Conservation (phyloP, 2,329 filamentous ascomycete species). For the Macrophomina pseudophaseolina region DNA sequence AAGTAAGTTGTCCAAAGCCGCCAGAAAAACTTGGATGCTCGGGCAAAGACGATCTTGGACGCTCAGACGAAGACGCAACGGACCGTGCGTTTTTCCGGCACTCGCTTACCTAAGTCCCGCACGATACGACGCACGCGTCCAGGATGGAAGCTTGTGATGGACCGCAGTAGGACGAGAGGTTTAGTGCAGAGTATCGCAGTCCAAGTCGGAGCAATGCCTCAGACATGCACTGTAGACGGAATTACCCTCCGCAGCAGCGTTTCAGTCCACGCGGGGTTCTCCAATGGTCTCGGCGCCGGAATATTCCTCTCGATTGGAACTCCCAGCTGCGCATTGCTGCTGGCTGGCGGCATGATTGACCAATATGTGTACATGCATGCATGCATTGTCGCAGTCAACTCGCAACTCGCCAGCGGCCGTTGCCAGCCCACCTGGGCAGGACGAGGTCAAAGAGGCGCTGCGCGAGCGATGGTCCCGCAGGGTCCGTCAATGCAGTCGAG, state of each 20-base stretch:
- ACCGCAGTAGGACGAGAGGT: not conserved
- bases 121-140: not conserved
- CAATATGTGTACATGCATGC: not conserved
- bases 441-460: slow-evolving; percentile 15
- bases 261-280: not conserved
- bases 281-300: too few relatives aligned
- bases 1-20: slow-evolving; percentile 7
- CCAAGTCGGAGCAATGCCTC: not conserved
- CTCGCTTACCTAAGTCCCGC: slow-evolving; percentile 9
- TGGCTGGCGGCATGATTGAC: slow-evolving; percentile 17
- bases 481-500: slow-evolving; percentile 9
- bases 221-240: not conserved
- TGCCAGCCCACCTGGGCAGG: not conserved
- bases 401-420: not conserved
- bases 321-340: slow-evolving; percentile 1
- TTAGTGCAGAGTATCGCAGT: not conserved
- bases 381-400: slow-evolving; percentile 7
- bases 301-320: slow-evolving; percentile 1
- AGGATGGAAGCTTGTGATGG: not conserved
- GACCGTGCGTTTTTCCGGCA: not conserved
- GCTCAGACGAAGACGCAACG: not conserved
- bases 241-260: not conserved
- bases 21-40: slow-evolving; percentile 15
- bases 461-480: not conserved
- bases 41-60: not conserved